A percentile compares a stretch with the other conserved stretches of the same genome.
Conservation (phyloP, 768 basidiomycete species). For the Phanerochaete carnosa region DNA sequence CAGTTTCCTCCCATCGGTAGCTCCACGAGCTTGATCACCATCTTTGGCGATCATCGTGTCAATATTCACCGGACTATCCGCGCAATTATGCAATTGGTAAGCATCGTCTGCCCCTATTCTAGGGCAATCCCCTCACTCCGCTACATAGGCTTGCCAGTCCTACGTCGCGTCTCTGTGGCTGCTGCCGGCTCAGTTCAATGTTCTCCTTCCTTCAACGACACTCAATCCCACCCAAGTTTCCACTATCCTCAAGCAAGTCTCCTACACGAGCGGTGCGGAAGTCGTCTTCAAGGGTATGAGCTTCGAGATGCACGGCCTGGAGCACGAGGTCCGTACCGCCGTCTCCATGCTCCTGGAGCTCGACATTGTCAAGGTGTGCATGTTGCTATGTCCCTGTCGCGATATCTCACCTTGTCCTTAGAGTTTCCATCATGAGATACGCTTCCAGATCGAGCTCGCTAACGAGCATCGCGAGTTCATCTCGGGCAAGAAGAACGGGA, state of each 20-base stretch:
- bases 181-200: conserved; percentile 90
- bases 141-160: conserved; percentile 82
- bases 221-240: conserved; percentile 83
- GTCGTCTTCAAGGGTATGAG: conserved; percentile 96
- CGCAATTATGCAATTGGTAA: conserved; percentile 90
- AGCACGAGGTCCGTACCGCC: conserved; percentile 85
- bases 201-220: conserved; percentile 77
- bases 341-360: conserved; percentile 85
- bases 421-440: conserved; percentile 96
- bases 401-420: conserved; percentile 26
- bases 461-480: conserved; percentile 99
- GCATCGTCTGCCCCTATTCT: conserved; percentile 23
- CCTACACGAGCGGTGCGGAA: conserved; percentile 85
- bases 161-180: conserved; percentile 98
- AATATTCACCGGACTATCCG: conserved; percentile 93
- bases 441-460: conserved; percentile 95
- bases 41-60: conserved; percentile 91
- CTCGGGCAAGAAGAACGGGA: conserved; percentile 98
- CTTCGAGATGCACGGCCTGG: conserved; percentile 94
- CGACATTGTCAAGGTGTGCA: conserved; percentile 82
- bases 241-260: conserved; percentile 81
- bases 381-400: background rate
- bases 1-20: conserved; percentile 91
- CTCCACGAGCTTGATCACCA: conserved; percentile 88
- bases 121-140: conserved; percentile 16